Base-by-base conservation (phyloP, 306 rosid genomes). In the Senna tora region DNA sequence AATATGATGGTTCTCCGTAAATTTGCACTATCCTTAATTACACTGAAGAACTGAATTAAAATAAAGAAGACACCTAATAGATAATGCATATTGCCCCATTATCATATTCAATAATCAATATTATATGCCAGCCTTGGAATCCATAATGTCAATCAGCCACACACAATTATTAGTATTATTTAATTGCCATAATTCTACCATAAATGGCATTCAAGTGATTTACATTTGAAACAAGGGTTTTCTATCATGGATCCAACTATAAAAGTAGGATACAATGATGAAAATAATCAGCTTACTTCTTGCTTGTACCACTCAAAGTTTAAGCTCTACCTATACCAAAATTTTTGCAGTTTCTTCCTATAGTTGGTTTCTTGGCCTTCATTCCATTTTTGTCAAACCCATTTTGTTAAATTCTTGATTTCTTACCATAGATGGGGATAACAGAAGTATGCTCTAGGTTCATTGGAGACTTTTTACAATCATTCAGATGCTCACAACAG, bases 401-500 rank as follows among this genome's bases (percentile, higher is more conserved):
- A 28, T 9, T 21, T 57, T 2, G 12, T 73, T 11, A 25, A 4
- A 61, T 52, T 41, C 10, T 62, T 15, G 52, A 8, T 54, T 2
- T 53, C 8, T 28, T 78, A 15, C 14, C 16, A 22, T 61, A 74
- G 65, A 89, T 90, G 93, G 93, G 93, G 5, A 53, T 90, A 32
- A 65, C 87, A 38, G 89, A 82, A 62, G 84, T 80, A 49, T 91
- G 95, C 52, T 80, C 86, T 15, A 75, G 84, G 50, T 71, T 92
- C 49, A 63, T 92, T 21, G 88, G 89, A 42, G 98, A 87, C 21
- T 72, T 86, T 43, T 67, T 90, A 10, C 92, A 82, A 28, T 65
- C 86, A 73, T 54, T 90, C 46, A 78, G 82, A 74, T 16, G 63
- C 65, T 71, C 88, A 15, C 65, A 64, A 22, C 30, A 74, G 41